A percentile compares a stretch with the other conserved stretches of the same genome.
Conservation (phyloP, 1,284 basidiomycete genomes). For the Ganoderma lucidum region DNA sequence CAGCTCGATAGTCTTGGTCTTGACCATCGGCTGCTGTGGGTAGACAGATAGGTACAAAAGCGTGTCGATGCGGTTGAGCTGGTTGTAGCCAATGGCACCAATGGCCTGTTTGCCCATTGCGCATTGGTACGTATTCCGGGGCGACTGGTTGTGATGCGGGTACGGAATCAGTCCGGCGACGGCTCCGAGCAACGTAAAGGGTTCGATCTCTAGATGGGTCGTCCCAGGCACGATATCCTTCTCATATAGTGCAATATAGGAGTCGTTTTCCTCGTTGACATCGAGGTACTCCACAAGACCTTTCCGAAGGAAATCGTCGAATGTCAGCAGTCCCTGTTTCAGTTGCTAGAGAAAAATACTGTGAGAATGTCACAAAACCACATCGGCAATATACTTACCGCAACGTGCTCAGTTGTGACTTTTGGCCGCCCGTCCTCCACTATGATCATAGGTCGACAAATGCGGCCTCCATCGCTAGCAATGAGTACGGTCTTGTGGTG, state of each 20-base stretch:
- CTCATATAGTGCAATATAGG: constrained; percentile 97
- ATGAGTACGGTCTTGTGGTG: constrained; percentile 97
- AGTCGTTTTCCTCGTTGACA: constrained; percentile 99
- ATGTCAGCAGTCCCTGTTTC: constrained; percentile 82
- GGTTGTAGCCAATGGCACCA: constrained; percentile 99
- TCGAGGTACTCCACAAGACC: constrained; percentile 99
- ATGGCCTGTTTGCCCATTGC: constrained; percentile 99
- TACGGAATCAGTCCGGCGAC: constrained; percentile 99
- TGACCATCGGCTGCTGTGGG: constrained; percentile 99
- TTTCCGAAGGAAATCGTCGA: constrained; percentile 94
- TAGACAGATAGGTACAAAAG: constrained; percentile 99
- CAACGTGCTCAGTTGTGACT: constrained; percentile 86
- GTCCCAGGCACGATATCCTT: constrained; percentile 82
- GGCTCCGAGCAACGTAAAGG: constrained; percentile 97
- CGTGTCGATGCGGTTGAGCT: constrained; percentile 97
- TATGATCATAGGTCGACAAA: constrained; percentile 98
- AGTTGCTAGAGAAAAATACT: constrained; percentile 61
- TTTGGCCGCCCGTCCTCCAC: constrained; percentile 86
- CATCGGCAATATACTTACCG: constrained; percentile 50
- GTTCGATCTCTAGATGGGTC: constrained; percentile 98
- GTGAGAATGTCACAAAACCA: constrained; percentile 18
- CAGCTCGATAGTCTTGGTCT: constrained; percentile 97
- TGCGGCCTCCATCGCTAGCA: constrained; percentile 96
- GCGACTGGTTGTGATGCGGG: constrained; percentile 99
- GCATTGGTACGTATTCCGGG: constrained; percentile 99